Base-by-base conservation (phyloP, 2,329 filamentous ascomycete genomes). In the Clarireedia paspali region DNA sequence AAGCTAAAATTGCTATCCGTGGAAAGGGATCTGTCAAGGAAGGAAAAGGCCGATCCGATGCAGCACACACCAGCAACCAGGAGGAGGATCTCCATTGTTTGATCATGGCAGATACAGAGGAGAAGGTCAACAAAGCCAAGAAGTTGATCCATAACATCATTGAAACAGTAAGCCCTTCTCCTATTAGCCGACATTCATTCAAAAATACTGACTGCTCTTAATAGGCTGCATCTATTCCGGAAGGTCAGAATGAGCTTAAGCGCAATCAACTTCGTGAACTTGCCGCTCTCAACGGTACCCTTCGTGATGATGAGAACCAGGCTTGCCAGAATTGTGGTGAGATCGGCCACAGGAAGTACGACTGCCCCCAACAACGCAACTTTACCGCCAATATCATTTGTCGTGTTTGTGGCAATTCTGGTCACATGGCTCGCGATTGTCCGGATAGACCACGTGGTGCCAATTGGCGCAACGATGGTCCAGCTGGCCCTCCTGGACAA, bases 21-120 rank as follows among this genome's bases (percentile, higher is more conserved):
- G 94, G 94, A 78, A 99, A 99, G 77, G 94, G 94, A 72, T 99
- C 94, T 68, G 94, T 99, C 72, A 99, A 99, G 76, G 94, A 99
- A 82, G 94, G 94, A 78, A 99, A 99, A 74, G 94, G 94, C 65
- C 91, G 94, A 65, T 97, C 94, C 77, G 94, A 99, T 74, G 94
- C 94, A 68, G 94, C 94, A 77, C 94, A 99, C 75, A 91, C 92
- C 73, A 97, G 94, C 82, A 99, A 99, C 80, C 94, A 99, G 81
- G 94, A 99, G 78, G 94, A 99, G 76, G 94, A 99, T 72, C 81
- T 99, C 57, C 94, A 99, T 75, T 99, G 94, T 75, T 78, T 99
- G 71, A 97, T 99, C 76, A 99, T 99, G 94, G 94, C 94, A 69
- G 94, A 99, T 70, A 97, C 92, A 39, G 95, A 99, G 77, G 94